Base-by-base conservation (phyloP, 768 basidiomycete genomes). In the Amyloporia xantha region DNA sequence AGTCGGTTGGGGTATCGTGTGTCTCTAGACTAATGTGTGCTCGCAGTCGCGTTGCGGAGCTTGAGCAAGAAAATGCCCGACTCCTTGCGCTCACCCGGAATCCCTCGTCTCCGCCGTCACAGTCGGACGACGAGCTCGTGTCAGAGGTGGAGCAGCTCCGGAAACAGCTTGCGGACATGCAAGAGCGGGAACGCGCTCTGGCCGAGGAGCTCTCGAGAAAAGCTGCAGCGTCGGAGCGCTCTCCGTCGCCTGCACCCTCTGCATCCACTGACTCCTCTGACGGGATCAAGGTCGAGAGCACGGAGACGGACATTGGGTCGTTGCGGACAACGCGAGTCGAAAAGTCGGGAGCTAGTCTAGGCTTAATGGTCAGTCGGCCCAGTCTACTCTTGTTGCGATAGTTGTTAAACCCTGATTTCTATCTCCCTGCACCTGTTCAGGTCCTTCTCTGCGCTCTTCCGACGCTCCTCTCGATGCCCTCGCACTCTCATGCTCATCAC, bases 51-150 rank as follows among this genome's bases (percentile, higher is more conserved):
- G 87, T 92, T 59, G 78, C 81, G 53, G 84, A 88, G 62, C 72
- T 92, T 25, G 90, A 91, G 68, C 80, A 85, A 63, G 91, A 91
- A 64, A 91, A 90, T 58, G 83, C 78, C 38, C 74, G 82, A 35
- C 80, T 92, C 46, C 73, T 79, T 27, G 73, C 74, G 35, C 68
- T 86, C 53, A 71, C 82, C 51, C 75, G 78, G 27, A n/a, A n/a
- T n/a, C 62, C 60, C 55, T 61, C 61, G 47, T 54, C 62, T 57
- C 44, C 45, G 30, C 30, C 44, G 19, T 15, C 50, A 10, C 33
- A 45, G 59, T 41, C 54, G 54, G 43, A 45, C 56, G 49, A 70
- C 64, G 57, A 68, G 30, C 71, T 81, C 45, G 59, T 73, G 48
- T 77, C 77, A 41, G 80, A 82, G 63, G 68, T 87, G 53, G 84